Evolutionary conservation across 768 basidiomycete genomes (phyloP), one percentile per base, ranked within the genome.

Genomic region (Xerocomus potaroensis): DNA sequence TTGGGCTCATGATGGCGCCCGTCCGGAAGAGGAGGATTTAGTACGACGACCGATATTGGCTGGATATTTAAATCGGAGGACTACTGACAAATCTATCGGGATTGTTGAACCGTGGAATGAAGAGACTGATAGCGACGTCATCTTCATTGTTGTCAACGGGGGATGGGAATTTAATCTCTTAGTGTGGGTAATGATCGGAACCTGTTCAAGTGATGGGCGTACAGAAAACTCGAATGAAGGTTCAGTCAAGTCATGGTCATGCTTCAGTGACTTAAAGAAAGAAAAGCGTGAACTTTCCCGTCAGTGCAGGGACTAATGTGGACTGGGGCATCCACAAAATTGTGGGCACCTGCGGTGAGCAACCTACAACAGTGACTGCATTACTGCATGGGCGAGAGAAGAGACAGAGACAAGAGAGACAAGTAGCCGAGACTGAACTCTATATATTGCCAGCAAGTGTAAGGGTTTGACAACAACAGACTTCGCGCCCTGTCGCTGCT

Each of bases 401-500:
- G 16, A 9, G n/a, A n/a, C n/a, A n/a, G n/a, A n/a, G n/a, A n/a
- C n/a, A n/a, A n/a, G n/a, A n/a, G n/a, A n/a, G n/a, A n/a, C n/a
- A n/a, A n/a, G n/a, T n/a, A n/a, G n/a, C n/a, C n/a, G 19, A 29
- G 22, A 32, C 21, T 21, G 18, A 42, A 43, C 53, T 50, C 21
- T 35, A 21, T 15, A 34, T 7, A 16, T 23, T 15, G 34, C 14
- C 26, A 41, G 43, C 49, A 35, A 15, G 24, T 43, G 29, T 30
- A 30, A 27, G 16, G 44, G 21, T 26, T 51, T 34, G 21, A n/a
- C 37, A 40, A 41, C 42, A 34, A n/a, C n/a, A n/a, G 31, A 38
- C 16, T 27, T 45, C 22, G 19, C 11, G 19, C 30, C 37, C 40
- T 55, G 53, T 55, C 57, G 37, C n/a, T n/a, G n/a, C n/a, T n/a